Conservation (phyloP, 2,329 filamentous ascomycete species). For the Trichoderma atroviride region DNA sequence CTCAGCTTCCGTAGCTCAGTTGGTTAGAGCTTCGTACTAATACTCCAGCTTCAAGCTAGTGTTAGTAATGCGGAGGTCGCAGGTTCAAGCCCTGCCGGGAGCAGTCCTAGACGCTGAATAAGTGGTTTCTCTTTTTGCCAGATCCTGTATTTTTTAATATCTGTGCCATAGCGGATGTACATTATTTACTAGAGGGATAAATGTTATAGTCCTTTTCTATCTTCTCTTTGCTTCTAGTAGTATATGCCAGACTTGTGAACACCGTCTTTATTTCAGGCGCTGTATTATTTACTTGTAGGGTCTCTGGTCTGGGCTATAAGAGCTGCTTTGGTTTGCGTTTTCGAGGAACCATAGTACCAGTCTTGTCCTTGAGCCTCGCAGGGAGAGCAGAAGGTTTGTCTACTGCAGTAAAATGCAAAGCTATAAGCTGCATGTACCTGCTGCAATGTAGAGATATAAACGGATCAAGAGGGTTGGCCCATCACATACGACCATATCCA, state of each 20-base stretch:
- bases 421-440: too few species aligned
- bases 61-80: constrained; percentile 29
- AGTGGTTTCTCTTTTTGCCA: constrained; percentile 3
- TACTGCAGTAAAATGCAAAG: not conserved
- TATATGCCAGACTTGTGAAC: too few species aligned
- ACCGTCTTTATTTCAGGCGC: not conserved
- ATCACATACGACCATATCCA: too few species aligned
- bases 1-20: constrained; percentile 26
- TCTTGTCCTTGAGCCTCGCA: too few species aligned
- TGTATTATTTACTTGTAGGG: not conserved
- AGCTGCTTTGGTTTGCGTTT: not conserved
- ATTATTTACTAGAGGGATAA: too few species aligned
- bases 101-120: constrained; percentile 16
- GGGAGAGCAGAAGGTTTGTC: not conserved
- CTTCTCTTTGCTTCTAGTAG: too few species aligned
- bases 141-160: not conserved
- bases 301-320: not conserved
- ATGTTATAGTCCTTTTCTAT: too few species aligned
- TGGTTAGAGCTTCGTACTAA: constrained; percentile 29
- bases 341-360: not conserved
- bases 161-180: too few species aligned
- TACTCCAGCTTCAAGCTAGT: constrained; percentile 11
- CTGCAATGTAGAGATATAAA: too few species aligned
- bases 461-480: too few species aligned
- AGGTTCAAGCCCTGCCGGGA: constrained; percentile 31